phyloP scores from a whole-genome alignment of 441 rosid genomes.

The Pelargonium cotyledonis region DNA sequence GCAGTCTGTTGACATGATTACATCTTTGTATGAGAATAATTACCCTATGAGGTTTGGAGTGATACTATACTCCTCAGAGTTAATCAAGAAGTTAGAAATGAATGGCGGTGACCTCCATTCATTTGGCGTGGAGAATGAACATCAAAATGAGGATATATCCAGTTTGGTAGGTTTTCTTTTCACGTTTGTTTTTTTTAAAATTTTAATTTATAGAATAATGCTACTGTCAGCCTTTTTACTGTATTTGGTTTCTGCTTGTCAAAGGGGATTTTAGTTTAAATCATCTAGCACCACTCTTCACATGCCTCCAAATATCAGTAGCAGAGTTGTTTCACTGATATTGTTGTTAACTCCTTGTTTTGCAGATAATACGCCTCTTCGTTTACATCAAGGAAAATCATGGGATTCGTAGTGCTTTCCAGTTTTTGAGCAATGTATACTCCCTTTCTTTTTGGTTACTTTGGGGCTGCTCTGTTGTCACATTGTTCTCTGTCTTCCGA shows the following conservation, averaged over 20 bases:
- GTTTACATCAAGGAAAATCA: constrained; percentile 77
- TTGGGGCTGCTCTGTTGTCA: constrained; percentile 11
- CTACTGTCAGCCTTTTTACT: constrained; percentile 10
- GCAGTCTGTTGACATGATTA: constrained; percentile 79
- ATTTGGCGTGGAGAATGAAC: constrained; percentile 31
- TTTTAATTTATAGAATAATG: background rate
- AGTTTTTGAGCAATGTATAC: constrained; percentile 80
- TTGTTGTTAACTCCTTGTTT: constrained; percentile 22
- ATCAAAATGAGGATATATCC: constrained; percentile 66
- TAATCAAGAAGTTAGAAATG: constrained; percentile 57
- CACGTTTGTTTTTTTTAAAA: background rate
- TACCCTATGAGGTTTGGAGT: constrained; percentile 93
- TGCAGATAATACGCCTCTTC: constrained; percentile 91
- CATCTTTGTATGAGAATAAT: constrained; percentile 71
- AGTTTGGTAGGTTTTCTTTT: constrained; percentile 61
- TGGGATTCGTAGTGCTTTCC: constrained; percentile 73
- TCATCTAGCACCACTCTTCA: background rate
- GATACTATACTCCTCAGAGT: constrained; percentile 66
- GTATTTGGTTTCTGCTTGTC: constrained; percentile 13
- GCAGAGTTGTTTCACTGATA: constrained; percentile 8
- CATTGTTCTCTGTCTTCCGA: constrained; percentile 8
- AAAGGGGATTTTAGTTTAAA: constrained; percentile 6
- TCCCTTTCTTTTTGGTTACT: constrained; percentile 11
- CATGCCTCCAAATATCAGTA: background rate
- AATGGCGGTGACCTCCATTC: constrained; percentile 48